Evolutionary conservation across 345 rosid genomes (phyloP).

Genomic region (Boechera stricta): DNA sequence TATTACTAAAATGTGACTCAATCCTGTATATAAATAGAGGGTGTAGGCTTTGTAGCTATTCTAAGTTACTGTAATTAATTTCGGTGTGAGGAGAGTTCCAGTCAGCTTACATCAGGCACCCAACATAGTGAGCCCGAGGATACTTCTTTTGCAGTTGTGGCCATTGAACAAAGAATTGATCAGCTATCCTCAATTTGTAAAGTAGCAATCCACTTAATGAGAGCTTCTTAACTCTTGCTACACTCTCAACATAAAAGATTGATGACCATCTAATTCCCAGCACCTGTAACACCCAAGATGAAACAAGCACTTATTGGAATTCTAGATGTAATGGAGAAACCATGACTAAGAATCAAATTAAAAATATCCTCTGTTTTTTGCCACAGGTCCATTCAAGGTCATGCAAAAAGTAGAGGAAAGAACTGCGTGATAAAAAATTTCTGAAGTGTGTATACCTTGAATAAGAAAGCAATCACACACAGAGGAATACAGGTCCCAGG

Average conservation of each 20-base stretch:
- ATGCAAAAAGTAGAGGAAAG: conserved; percentile 2
- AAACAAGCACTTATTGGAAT: conserved; percentile 8
- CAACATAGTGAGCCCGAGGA: conserved; percentile 75
- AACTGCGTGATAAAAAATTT: background rate
- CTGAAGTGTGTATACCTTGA: conserved; percentile 60
- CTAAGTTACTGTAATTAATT: conserved; percentile 21
- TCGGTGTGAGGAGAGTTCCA: conserved; percentile 34
- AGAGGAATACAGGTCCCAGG: conserved; percentile 97
- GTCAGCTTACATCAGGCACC: conserved; percentile 75
- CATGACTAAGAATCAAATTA: background rate
- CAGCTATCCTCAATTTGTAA: conserved; percentile 74
- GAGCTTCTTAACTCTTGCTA: conserved; percentile 86
- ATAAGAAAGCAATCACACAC: conserved; percentile 70
- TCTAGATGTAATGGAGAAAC: conserved; percentile 24
- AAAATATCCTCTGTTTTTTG: background rate
- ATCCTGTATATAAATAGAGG: conserved; percentile 15
- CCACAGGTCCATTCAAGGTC: background rate
- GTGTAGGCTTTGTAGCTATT: conserved; percentile 31
- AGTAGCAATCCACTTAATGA: conserved; percentile 88
- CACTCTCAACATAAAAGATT: conserved; percentile 84
- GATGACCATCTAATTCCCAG: conserved; percentile 85
- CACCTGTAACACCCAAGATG: conserved; percentile 52
- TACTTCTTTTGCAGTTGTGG: conserved; percentile 72
- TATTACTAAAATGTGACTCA: background rate
- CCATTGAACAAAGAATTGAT: conserved; percentile 93